These are phyloP conservation scores for Trichoderma erinaceum DNA, from an alignment of 495 filamentous ascomycete species.

Conservation along the genomic window DNA sequence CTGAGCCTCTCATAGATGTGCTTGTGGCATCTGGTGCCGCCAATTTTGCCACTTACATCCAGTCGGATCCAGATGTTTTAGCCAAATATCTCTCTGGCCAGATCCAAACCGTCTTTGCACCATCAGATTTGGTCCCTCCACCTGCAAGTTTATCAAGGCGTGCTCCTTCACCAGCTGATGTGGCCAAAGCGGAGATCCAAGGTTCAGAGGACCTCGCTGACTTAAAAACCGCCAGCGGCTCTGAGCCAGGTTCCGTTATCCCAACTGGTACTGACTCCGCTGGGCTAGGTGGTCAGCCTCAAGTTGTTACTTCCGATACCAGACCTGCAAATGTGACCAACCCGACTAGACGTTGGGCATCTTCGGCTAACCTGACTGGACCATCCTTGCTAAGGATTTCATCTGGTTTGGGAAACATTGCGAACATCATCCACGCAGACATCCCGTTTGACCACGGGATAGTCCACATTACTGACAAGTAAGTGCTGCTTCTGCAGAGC, in stretches of 20 bases:
- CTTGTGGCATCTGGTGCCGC: constrained; percentile 24
- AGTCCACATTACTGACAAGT: constrained; percentile 24
- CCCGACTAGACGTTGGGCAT: background rate
- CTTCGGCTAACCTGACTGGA: background rate
- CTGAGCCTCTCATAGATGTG: constrained; percentile 18
- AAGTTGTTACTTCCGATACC: background rate
- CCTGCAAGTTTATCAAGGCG: background rate
- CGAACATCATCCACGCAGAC: constrained; percentile 27
- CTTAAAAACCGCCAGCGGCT: too few species aligned
- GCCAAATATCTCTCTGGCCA: constrained; percentile 23
- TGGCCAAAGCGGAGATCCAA: background rate
- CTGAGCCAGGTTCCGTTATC: background rate
- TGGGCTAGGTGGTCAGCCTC: background rate
- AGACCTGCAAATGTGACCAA: background rate
- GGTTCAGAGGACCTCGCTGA: too few species aligned
- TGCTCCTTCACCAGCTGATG: background rate
- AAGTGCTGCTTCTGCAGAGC: background rate
- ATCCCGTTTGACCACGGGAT: constrained; percentile 29
- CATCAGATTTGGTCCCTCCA: constrained; percentile 18
- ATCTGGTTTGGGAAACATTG: constrained; percentile 28
- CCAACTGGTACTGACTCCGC: background rate
- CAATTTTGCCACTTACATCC: constrained; percentile 27
- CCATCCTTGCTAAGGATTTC: constrained; percentile 15
- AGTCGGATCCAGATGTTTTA: constrained; percentile 23
- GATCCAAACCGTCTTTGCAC: constrained; percentile 30